phyloP scores from a whole-genome alignment of 768 basidiomycete genomes.

The Guyanaporus albipodus region DNA sequence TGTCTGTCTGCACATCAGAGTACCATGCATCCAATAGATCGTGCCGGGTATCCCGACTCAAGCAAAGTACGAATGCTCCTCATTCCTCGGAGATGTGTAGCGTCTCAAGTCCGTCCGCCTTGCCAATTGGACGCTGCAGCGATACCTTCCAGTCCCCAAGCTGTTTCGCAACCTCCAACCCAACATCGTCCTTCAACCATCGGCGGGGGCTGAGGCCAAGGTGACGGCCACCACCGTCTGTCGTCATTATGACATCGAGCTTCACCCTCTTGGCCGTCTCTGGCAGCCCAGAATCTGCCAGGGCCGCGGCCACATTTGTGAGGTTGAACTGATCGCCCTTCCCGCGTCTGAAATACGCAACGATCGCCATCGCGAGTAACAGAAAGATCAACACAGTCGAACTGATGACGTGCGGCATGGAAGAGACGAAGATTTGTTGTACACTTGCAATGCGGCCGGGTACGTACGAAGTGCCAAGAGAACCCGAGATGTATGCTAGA shows the following conservation, averaged over 20 bases:
- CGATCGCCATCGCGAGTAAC: slow-evolving; percentile 2
- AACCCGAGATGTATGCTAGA: slow-evolving; percentile 12
- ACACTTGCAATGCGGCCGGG: slow-evolving; percentile 13
- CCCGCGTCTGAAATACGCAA: slow-evolving; percentile 7
- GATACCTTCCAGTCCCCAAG: slow-evolving; percentile 7
- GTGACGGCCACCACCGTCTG: too few relatives aligned
- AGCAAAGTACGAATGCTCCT: too few relatives aligned
- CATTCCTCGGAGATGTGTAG: slow-evolving; percentile 3
- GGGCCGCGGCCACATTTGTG: slow-evolving; percentile 9
- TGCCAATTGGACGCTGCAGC: background rate
- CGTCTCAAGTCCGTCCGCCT: slow-evolving; percentile 2
- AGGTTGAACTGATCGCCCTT: slow-evolving; percentile 12
- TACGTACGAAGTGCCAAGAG: slow-evolving; percentile 11
- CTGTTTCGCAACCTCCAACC: slow-evolving; percentile 3
- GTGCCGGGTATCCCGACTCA: too few relatives aligned
- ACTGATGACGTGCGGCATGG: slow-evolving; percentile 9
- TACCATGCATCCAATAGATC: too few relatives aligned
- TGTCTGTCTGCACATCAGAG: too few relatives aligned
- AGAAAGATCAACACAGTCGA: slow-evolving; percentile 1
- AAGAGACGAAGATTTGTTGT: slow-evolving; percentile 11
- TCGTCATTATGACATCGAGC: background rate
- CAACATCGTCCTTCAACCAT: slow-evolving; percentile 1
- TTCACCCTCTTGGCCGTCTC: slow-evolving; percentile 2
- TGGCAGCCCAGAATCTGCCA: slow-evolving; percentile 9
- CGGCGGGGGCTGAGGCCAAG: background rate